A percentile compares a stretch with the other conserved stretches of the same genome.
These are phyloP conservation scores for Wickerhamiella alocasiicola DNA, from an alignment of 805 yeast genomes.

Conservation along the genomic window DNA sequence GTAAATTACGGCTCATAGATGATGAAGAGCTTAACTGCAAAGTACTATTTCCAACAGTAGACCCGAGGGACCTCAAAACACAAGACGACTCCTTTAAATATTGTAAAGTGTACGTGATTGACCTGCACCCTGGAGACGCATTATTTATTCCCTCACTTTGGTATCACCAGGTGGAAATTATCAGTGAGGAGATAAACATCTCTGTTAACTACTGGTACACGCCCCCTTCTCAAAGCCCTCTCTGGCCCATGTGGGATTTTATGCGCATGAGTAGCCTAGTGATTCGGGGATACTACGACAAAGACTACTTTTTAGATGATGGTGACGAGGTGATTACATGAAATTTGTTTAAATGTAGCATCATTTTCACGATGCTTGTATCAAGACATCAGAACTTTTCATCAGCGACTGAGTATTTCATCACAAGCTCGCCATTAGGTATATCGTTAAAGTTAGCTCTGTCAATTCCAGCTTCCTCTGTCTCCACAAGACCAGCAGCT, in stretches of 20 bases:
- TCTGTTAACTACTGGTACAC: constrained; percentile 29
- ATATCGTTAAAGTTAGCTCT: constrained; percentile 40
- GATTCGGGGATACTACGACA: constrained; percentile 21
- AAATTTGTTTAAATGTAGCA: too few species aligned
- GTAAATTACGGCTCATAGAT: constrained; percentile 17
- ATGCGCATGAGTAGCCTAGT: constrained; percentile 18
- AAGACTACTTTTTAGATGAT: constrained; percentile 14
- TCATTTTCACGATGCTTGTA: too few species aligned
- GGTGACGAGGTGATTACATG: not conserved
- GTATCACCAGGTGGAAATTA: constrained; percentile 31
- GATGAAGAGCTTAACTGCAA: constrained; percentile 10
- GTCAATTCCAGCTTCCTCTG: constrained; percentile 27
- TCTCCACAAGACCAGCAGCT: constrained; percentile 27
- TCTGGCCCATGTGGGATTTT: constrained; percentile 26
- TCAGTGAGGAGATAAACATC: constrained; percentile 17
- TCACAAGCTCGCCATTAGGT: constrained; percentile 40
- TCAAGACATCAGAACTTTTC: not conserved
- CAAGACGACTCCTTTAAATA: constrained; percentile 11
- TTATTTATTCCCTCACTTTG: constrained; percentile 31
- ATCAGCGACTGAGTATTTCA: not conserved
- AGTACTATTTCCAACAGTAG: constrained; percentile 27
- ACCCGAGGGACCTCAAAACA: constrained; percentile 21
- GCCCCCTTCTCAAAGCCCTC: constrained; percentile 19
- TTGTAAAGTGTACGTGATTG: constrained; percentile 23
- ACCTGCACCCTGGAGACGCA: constrained; percentile 28